Percentiles rank a stretch among this genome's conserved stretches.
Conservation (phyloP, 2,329 filamentous ascomycete species). For the Graphilbum fragrans region DNA sequence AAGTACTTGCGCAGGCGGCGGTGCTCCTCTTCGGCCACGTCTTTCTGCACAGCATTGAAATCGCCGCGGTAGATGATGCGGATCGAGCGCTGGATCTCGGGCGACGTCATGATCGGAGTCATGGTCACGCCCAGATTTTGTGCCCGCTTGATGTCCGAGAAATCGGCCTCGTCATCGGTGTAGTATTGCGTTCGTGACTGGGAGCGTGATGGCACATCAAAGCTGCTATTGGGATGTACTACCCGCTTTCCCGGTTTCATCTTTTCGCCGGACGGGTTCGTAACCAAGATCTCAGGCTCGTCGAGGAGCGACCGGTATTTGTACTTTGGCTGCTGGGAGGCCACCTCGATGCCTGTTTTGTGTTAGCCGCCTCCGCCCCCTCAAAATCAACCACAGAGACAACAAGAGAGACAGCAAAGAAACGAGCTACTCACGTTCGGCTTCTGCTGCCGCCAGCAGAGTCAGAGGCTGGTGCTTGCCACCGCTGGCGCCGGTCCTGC, state of each 20-base stretch:
- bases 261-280: slow-evolving; percentile 49
- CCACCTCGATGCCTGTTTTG: slow-evolving; percentile 37
- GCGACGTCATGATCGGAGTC: slow-evolving; percentile 66
- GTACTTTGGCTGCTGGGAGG: slow-evolving; percentile 34
- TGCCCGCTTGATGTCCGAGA: slow-evolving; percentile 75
- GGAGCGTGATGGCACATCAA: slow-evolving; percentile 54
- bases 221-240: slow-evolving; percentile 75
- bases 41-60: slow-evolving; percentile 60
- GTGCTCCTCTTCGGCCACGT: slow-evolving; percentile 61
- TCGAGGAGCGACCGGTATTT: slow-evolving; percentile 52
- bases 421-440: slow-evolving; percentile 52
- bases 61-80: slow-evolving; percentile 86
- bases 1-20: slow-evolving; percentile 79
- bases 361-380: too few relatives aligned
- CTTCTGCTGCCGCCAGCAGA: slow-evolving; percentile 61
- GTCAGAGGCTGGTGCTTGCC: slow-evolving; percentile 37
- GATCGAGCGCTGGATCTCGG: slow-evolving; percentile 68
- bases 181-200: slow-evolving; percentile 48
- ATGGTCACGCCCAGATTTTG: slow-evolving; percentile 74
- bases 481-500: neutral
- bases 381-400: neutral
- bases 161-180: slow-evolving; percentile 76
- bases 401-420: neutral
- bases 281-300: slow-evolving; percentile 55
- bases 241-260: slow-evolving; percentile 40